Base-by-base conservation (phyloP, 2,329 filamentous ascomycete species). In the Pseudofabraea citricarpa region DNA sequence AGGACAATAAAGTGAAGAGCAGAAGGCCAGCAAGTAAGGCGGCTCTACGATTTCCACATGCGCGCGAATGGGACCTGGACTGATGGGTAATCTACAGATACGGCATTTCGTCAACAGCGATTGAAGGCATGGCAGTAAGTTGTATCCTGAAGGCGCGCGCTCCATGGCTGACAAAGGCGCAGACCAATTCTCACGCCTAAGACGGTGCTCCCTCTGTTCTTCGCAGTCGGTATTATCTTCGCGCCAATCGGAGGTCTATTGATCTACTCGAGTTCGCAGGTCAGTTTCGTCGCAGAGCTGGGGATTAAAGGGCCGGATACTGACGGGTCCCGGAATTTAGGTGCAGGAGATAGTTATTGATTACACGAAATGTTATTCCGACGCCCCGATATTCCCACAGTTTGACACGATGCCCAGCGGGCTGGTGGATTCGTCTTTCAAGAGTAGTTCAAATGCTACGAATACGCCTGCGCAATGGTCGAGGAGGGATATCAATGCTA, bases 51-150 rank as follows among this genome's bases (percentile, higher is more conserved):
- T 33, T 43, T 50, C 41, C 48, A 37, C n/a, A n/a, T n/a, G n/a
- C n/a, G n/a, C n/a, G n/a, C n/a, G n/a, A n/a, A n/a, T n/a, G n/a
- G n/a, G n/a, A n/a, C n/a, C n/a, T n/a, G 21, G 36, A 46, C 52
- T 56, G 43, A 60, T 43, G 3, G 33, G 37, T 37, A 6, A 27
- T 36, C 26, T 40, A 44, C 60, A 95, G 89, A 97, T 71, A 97
- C 91, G 47, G 93, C 93, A 9, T 98, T 97, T 64, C 81, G 93
- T 58, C 93, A 98, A 65, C 93, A 98, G 69, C 83, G 93, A 63
- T 71, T 98, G 66, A 96, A 97, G 71, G 93, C 93, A 72, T 98
- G 93, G 93, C 93, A 98, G 85, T 94, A 74, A 68, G 89, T 54
- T 41, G 45, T 43, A 43, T 24, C 43, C 44, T 38, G 27, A 22